phyloP scores from a whole-genome alignment of 106 monocot genomes.

The Narthecium ossifragum region DNA sequence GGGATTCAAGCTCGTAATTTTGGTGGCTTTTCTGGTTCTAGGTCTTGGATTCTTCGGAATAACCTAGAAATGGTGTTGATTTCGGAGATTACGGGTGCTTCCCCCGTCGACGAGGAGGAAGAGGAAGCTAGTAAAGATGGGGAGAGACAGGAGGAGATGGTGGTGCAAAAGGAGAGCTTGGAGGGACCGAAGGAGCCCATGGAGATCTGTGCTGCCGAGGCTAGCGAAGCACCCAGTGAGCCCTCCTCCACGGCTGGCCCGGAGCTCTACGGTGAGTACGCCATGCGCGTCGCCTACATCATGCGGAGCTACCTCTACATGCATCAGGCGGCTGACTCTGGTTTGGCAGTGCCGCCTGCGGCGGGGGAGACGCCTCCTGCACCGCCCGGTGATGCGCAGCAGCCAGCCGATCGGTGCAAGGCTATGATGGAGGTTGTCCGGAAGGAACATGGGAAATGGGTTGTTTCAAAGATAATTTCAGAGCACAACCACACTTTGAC shows the following conservation, averaged over 20 bases:
- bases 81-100: constrained; percentile 8
- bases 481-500: constrained; percentile 36
- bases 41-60: background rate
- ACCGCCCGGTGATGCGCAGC: too few relatives aligned
- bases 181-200: background rate
- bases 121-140: background rate
- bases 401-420: constrained; percentile 43
- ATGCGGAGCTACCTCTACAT: constrained; percentile 30
- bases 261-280: constrained; percentile 11
- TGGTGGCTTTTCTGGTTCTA: background rate
- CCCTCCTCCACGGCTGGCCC: background rate
- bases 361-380: background rate
- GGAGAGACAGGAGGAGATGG: background rate
- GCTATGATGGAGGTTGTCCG: constrained; percentile 52
- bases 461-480: constrained; percentile 36
- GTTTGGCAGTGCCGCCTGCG: background rate
- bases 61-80: constrained; percentile 10
- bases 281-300: constrained; percentile 27
- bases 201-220: background rate
- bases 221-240: background rate
- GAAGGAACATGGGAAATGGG: constrained; percentile 35
- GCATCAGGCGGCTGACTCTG: background rate
- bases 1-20: background rate
- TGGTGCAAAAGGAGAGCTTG: background rate
- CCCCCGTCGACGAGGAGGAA: too few relatives aligned